phyloP scores from a whole-genome alignment of 2,329 filamentous ascomycete species.

The Aspergillus clavatus region DNA sequence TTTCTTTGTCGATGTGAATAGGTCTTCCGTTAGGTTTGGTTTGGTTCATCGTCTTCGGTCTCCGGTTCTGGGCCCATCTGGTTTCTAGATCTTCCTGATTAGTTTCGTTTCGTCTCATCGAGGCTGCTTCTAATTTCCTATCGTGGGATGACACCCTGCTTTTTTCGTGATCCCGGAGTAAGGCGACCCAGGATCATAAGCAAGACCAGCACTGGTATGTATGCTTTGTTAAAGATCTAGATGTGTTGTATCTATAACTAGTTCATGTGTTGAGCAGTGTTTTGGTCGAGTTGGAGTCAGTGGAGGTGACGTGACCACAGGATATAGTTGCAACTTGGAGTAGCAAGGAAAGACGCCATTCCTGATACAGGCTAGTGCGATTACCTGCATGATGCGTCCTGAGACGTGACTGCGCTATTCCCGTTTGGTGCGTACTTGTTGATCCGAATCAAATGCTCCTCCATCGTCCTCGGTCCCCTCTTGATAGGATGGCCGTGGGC shows the following conservation, averaged over 20 bases:
- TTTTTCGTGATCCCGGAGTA: too few relatives aligned
- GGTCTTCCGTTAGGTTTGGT: conserved; percentile 1
- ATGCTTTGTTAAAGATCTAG: too few relatives aligned
- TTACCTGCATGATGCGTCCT: background rate
- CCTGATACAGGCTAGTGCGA: conserved; percentile 3
- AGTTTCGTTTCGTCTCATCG: background rate
- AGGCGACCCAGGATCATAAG: too few relatives aligned
- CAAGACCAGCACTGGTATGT: too few relatives aligned
- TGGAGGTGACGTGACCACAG: too few relatives aligned
- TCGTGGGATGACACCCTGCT: too few relatives aligned
- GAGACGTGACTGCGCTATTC: background rate
- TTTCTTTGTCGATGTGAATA: conserved; percentile 17
- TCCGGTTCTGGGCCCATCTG: background rate
- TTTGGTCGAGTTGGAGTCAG: too few relatives aligned
- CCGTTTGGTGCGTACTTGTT: background rate
- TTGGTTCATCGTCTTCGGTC: background rate
- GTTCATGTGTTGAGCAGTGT: too few relatives aligned
- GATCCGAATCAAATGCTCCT: background rate
- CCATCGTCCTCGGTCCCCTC: conserved; percentile 9
- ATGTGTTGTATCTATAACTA: too few relatives aligned
- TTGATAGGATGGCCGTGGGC: conserved; percentile 8
- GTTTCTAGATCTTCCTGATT: background rate
- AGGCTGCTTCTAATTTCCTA: background rate
- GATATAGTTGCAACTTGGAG: too few relatives aligned
- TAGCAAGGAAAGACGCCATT: conserved; percentile 7